These are phyloP conservation scores for Citrus glauca DNA, from an alignment of 345 rosid species.

Conservation along the genomic window DNA sequence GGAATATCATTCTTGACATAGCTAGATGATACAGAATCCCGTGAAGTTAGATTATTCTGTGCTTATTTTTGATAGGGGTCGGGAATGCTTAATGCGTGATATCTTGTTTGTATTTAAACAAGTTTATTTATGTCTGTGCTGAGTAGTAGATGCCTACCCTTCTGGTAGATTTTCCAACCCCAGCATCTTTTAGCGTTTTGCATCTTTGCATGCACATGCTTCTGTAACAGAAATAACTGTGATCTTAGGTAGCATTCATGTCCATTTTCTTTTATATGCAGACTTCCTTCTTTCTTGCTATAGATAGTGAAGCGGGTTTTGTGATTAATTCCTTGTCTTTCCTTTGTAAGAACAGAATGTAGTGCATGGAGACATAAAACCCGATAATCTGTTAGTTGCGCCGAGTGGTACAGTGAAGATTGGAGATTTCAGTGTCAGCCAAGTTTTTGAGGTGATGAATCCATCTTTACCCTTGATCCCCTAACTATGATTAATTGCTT, in stretches of 20 bases:
- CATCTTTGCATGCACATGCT: background rate
- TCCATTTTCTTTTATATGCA: background rate
- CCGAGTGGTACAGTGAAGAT: slow-evolving; percentile 76
- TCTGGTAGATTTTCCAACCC: background rate
- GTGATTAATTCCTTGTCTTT: slow-evolving; percentile 2
- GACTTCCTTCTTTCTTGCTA: background rate
- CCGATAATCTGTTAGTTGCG: slow-evolving; percentile 93
- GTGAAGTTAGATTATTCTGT: background rate
- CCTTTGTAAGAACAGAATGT: slow-evolving; percentile 51
- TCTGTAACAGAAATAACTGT: background rate
- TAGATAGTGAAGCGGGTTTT: background rate
- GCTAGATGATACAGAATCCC: background rate
- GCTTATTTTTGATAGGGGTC: background rate
- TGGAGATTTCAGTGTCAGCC: slow-evolving; percentile 98
- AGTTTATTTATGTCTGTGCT: background rate
- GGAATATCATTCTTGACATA: background rate
- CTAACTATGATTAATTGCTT: background rate
- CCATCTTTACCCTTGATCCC: background rate
- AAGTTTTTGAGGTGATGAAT: slow-evolving; percentile 81
- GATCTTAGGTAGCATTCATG: background rate
- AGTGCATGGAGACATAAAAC: slow-evolving; percentile 97
- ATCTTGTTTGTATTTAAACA: background rate
- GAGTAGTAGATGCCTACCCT: background rate
- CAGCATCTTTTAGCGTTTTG: background rate
- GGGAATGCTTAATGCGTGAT: background rate